Evolutionary conservation across 108 stramenopile genomes (phyloP).

Genomic region (Schizochytrium sp.): DNA sequence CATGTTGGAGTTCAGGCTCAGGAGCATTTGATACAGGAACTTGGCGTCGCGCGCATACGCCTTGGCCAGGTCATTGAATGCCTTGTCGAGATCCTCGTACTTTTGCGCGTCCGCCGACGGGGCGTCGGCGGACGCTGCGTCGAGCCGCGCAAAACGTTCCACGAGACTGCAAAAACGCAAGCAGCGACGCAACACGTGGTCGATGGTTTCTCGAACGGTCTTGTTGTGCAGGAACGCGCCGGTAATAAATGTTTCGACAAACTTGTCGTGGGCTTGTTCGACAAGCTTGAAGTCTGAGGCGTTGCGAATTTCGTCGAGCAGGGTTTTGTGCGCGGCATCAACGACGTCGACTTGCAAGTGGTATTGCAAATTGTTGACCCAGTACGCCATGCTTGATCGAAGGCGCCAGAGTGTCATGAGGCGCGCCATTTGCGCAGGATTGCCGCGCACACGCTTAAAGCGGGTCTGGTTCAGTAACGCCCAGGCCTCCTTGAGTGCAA

Average conservation of each 20-base stretch:
- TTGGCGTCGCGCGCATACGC: not conserved
- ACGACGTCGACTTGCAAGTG: conserved; percentile 9
- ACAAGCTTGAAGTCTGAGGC: not conserved
- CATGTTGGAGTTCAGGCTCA: not conserved
- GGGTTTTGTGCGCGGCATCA: not conserved
- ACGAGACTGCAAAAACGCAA: conserved; percentile 7
- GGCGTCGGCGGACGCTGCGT: not conserved
- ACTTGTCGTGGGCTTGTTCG: not conserved
- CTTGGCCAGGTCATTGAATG: not conserved
- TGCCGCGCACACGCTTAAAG: not conserved
- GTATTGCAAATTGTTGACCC: not conserved
- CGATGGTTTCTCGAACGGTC: not conserved
- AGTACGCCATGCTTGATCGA: not conserved
- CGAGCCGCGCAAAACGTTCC: not conserved
- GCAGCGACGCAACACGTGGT: not conserved
- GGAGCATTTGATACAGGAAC: not conserved
- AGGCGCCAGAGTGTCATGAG: conserved; percentile 10
- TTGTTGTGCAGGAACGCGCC: conserved; percentile 3
- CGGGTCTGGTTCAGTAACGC: not conserved
- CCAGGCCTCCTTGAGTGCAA: conserved; percentile 8
- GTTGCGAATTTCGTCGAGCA: not conserved
- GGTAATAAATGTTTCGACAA: not conserved
- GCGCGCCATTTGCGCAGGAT: not conserved
- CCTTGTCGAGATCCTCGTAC: not conserved
- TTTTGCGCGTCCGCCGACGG: not conserved